Evolutionary conservation across 2,329 filamentous ascomycete genomes (phyloP).

Genomic region (Grosmannia serpens): DNA sequence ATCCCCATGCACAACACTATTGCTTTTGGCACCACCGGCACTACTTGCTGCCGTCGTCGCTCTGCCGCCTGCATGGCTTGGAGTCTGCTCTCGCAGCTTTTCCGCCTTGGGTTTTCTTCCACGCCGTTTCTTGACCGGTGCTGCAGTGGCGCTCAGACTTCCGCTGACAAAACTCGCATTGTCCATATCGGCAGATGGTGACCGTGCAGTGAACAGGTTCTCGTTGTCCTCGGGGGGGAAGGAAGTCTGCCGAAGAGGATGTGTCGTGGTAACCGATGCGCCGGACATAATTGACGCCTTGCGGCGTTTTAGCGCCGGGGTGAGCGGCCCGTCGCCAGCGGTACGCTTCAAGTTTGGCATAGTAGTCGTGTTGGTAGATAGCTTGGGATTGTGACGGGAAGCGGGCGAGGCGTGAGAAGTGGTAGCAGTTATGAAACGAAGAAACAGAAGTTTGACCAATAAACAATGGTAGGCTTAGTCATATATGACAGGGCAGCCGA

Average conservation of each 20-base stretch:
- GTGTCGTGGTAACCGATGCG: constrained; percentile 38
- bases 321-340: constrained; percentile 38
- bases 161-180: constrained; percentile 48
- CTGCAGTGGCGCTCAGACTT: constrained; percentile 34
- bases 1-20: constrained; percentile 12
- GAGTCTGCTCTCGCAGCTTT: constrained; percentile 30
- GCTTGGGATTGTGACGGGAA: constrained; percentile 41
- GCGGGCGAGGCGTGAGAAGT: constrained; percentile 11
- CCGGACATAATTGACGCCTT: constrained; percentile 56
- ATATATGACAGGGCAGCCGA: no score
- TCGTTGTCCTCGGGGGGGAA: constrained; percentile 56
- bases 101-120: constrained; percentile 49
- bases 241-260: constrained; percentile 69
- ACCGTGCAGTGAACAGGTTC: constrained; percentile 46
- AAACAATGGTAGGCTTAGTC: neutral
- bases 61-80: constrained; percentile 28
- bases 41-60: constrained; percentile 32
- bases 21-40: constrained; percentile 22
- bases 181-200: constrained; percentile 56
- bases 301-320: constrained; percentile 49
- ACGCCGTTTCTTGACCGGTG: constrained; percentile 45
- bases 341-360: constrained; percentile 46
- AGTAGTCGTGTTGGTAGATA: constrained; percentile 49
- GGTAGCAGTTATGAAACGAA: neutral
- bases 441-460: neutral